Base-by-base conservation (phyloP, 1,284 basidiomycete species). In the Heimioporus punctisporus region DNA sequence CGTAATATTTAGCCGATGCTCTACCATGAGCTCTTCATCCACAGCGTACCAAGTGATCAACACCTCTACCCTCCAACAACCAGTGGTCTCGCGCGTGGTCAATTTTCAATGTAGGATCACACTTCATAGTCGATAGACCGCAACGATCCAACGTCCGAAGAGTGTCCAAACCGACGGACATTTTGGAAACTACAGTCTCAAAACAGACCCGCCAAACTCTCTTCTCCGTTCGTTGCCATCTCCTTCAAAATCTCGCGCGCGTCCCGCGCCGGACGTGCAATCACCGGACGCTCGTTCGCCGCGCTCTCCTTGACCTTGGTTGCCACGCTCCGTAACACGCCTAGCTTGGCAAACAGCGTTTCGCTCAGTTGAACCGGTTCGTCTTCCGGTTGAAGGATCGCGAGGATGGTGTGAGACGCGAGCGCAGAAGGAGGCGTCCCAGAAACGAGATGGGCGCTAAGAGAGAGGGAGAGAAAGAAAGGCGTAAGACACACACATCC, bases 211-310 rank as follows among this genome's bases (percentile, higher is more conserved):
- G 40, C 49, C 47, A 71, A 51, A 31, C 63, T 60, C 2, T 71
- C 67, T 37, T 66, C 65, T 1, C 66, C 66, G 1, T 58, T 54
- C 5, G 24, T 44, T 1, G 48, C 72, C 52, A 74, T 63, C 40
- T 68, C 72, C 63, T 78, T 88, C 48, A 98, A 71, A 42, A 91
- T 60, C 50, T 97, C 95, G 60, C 86, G 81, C 6, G 93, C 87
- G 65, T 97, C 94, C 47, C 95, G 78, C 14, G 93, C 92, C 0
- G 93, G 93, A 46, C 94, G 79, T 19, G 91, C 81, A 48, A 96
- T 85, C n/a, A 81, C 78, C 4, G 91, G 85, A 42, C 83, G 83
- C 54, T 95, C 92, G 55, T 80, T 86, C 3, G 78, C 81, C 5
- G 85, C 81, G 64, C 85, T 88, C 60, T 90, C 86, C 55, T 87